phyloP scores from a whole-genome alignment of 108 stramenopile species.

The Cyclotella atomus region DNA sequence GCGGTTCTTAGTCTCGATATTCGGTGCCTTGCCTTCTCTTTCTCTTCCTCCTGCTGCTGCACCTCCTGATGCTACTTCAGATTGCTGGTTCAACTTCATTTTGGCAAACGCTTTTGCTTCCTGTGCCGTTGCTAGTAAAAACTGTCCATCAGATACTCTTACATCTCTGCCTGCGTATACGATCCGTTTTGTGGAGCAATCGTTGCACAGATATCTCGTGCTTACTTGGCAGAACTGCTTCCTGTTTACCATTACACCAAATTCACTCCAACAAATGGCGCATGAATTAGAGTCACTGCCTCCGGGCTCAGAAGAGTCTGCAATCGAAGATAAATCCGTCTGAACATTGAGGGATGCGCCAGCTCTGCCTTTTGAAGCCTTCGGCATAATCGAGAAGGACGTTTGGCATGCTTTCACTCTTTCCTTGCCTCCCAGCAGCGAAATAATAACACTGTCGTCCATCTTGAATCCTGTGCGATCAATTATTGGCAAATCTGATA shows the following conservation, averaged over 20 bases:
- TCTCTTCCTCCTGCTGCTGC: constrained; percentile 19
- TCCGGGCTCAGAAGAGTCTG: constrained; percentile 66
- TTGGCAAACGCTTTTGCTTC: too few relatives aligned
- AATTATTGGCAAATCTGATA: background rate
- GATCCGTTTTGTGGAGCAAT: constrained; percentile 79
- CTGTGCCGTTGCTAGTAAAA: constrained; percentile 54
- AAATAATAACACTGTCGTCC: constrained; percentile 47
- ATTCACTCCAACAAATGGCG: constrained; percentile 84
- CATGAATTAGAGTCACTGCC: constrained; percentile 77
- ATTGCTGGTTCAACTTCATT: too few relatives aligned
- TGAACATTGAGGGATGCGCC: constrained; percentile 29
- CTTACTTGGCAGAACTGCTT: constrained; percentile 76
- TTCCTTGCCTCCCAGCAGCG: constrained; percentile 62
- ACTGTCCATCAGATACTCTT: constrained; percentile 84
- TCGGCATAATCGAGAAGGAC: constrained; percentile 36
- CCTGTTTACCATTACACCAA: constrained; percentile 76
- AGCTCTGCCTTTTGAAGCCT: background rate
- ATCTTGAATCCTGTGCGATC: constrained; percentile 53
- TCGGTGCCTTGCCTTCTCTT: too few relatives aligned
- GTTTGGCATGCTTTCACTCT: constrained; percentile 34
- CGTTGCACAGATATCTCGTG: constrained; percentile 76
- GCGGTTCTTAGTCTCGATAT: constrained; percentile 16
- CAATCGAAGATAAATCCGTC: constrained; percentile 25
- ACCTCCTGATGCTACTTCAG: background rate
- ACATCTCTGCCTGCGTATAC: constrained; percentile 54